Percentiles rank a stretch among this genome's conserved stretches.
These are phyloP conservation scores for Rhynchosporium graminicola DNA, from an alignment of 2,329 filamentous ascomycete genomes.

Conservation along the genomic window DNA sequence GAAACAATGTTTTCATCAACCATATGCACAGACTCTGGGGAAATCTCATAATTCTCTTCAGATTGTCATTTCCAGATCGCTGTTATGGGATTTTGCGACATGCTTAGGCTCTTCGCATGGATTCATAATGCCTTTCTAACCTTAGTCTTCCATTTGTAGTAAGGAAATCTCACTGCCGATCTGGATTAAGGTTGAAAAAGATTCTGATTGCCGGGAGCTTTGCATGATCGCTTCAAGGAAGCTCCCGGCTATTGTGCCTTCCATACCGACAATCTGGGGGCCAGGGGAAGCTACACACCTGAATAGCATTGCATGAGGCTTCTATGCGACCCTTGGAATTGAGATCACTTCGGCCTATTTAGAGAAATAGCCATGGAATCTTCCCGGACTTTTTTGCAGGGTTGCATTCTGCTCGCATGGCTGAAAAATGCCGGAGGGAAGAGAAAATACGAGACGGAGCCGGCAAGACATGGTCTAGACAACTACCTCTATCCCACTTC, in stretches of 20 bases:
- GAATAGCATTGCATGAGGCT: slow-evolving; percentile 30
- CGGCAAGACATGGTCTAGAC: not conserved
- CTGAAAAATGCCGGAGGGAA: slow-evolving; percentile 1
- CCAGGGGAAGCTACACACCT: slow-evolving; percentile 18
- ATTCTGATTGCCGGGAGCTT: slow-evolving; percentile 5
- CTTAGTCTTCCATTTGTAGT: not conserved
- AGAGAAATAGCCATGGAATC: not conserved
- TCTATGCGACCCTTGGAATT: slow-evolving; percentile 22
- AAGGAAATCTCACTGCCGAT: not conserved
- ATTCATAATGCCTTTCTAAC: not conserved
- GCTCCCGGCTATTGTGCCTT: slow-evolving; percentile 20
- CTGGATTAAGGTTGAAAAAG: not conserved
- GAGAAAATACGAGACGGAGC: slow-evolving; percentile 18
- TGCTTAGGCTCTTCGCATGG: not conserved
- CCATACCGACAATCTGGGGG: slow-evolving; percentile 16
- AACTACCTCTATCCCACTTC: not conserved
- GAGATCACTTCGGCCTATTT: slow-evolving; percentile 23
- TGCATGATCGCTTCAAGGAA: slow-evolving; percentile 27
- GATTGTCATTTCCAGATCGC: not conserved
- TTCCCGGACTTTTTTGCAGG: not conserved
- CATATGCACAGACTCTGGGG: not conserved
- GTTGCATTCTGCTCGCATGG: not conserved
- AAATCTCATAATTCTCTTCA: not conserved
- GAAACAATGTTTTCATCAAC: slow-evolving; percentile 15
- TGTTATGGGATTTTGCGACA: not conserved